A percentile compares a stretch with the other conserved stretches of the same genome.
These are phyloP conservation scores for Lepidium aucheri DNA, from an alignment of 345 rosid genomes.

Conservation along the genomic window DNA sequence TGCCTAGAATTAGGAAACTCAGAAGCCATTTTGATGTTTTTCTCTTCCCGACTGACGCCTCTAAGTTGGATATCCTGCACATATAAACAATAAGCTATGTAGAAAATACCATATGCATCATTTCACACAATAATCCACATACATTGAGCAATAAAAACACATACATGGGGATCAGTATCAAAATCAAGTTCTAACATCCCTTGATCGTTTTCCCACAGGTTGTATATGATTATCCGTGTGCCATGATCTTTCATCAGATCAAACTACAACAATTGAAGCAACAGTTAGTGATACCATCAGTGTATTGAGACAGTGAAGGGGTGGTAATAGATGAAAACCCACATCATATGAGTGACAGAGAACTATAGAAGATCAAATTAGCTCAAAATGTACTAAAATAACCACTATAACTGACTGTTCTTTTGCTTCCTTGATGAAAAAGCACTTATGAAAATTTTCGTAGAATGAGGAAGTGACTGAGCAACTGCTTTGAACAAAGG, in stretches of 20 bases:
- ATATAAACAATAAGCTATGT: background rate
- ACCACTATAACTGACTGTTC: background rate
- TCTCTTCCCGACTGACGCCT: constrained; percentile 95
- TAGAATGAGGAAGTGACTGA: background rate
- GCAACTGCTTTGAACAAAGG: background rate
- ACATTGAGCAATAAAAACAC: constrained; percentile 13
- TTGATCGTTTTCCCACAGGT: constrained; percentile 94
- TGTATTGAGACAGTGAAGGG: background rate
- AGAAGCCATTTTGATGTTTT: constrained; percentile 76
- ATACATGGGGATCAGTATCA: constrained; percentile 63
- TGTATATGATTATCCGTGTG: constrained; percentile 76
- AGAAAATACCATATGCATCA: background rate
- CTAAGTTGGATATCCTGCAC: constrained; percentile 94
- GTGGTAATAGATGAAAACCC: background rate
- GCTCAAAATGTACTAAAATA: background rate
- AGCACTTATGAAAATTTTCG: background rate
- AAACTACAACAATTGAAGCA: constrained; percentile 43
- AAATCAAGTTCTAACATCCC: constrained; percentile 84
- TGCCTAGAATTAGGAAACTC: constrained; percentile 76
- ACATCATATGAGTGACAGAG: background rate
- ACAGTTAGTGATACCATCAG: background rate
- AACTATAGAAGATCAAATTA: background rate
- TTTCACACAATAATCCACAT: background rate
- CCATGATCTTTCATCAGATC: constrained; percentile 66
- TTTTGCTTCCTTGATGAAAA: background rate